Conservation (phyloP, 129 eudicot species). For the Sambucus nigra region DNA sequence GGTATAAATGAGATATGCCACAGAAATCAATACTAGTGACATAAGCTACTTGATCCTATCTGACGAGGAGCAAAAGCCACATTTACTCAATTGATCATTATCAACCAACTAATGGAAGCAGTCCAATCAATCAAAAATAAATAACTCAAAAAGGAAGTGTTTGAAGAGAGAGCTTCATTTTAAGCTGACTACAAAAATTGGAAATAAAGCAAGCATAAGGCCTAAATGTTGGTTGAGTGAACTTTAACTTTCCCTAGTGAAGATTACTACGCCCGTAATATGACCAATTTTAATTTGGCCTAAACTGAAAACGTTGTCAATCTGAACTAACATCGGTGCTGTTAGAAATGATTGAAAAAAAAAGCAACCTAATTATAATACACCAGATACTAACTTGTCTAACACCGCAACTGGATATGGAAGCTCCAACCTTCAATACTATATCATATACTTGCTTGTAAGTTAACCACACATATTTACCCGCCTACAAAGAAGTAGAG, state of each 20-base stretch:
- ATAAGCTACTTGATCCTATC: background rate
- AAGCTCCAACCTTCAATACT: constrained; percentile 40
- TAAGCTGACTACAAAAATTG: too few species aligned
- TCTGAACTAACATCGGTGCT: background rate
- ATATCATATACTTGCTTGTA: constrained; percentile 42
- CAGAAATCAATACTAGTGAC: background rate
- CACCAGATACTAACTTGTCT: constrained; percentile 19
- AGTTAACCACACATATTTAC: constrained; percentile 52
- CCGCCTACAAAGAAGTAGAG: constrained; percentile 37
- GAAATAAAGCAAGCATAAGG: too few species aligned
- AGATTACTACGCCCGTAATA: too few species aligned
- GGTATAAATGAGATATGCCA: background rate
- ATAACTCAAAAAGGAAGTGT: background rate
- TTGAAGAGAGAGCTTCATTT: too few species aligned
- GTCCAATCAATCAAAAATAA: background rate
- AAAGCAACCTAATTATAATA: background rate
- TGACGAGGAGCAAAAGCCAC: background rate
- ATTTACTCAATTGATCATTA: background rate
- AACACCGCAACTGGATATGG: constrained; percentile 28
- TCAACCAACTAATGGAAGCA: background rate
- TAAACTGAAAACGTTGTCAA: background rate
- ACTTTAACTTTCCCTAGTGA: too few species aligned
- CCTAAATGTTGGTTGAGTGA: too few species aligned
- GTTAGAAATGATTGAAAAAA: background rate
- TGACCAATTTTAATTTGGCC: background rate